Evolutionary conservation across 257 asterid genomes (phyloP).

Genomic region (Jacaranda mimosifolia): DNA sequence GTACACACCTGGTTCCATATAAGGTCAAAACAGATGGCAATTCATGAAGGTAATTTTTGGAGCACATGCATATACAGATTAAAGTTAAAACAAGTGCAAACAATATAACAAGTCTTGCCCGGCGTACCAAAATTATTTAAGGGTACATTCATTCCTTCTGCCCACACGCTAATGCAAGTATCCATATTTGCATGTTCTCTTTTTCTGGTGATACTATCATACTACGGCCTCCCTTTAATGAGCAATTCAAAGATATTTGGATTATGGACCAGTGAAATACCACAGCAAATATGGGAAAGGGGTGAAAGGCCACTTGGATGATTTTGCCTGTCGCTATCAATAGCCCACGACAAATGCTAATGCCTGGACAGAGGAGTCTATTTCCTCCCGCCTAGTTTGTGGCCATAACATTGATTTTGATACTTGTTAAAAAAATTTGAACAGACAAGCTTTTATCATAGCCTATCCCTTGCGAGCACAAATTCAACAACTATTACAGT

Average conservation of each 20-base stretch:
- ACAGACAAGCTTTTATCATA: not conserved
- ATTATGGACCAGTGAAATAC: constrained; percentile 5
- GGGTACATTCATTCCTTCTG: not conserved
- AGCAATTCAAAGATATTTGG: constrained; percentile 19
- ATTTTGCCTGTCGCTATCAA: not conserved
- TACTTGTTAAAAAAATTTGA: not conserved
- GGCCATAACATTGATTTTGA: not conserved
- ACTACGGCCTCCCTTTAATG: not conserved
- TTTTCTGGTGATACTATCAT: not conserved
- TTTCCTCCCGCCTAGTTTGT: not conserved
- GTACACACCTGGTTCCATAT: constrained; percentile 74
- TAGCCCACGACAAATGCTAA: not conserved
- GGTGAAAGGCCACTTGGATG: not conserved
- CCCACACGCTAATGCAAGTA: not conserved
- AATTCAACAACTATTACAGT: too few relatives aligned
- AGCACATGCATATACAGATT: not conserved
- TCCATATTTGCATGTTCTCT: constrained; percentile 1
- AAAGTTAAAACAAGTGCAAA: not conserved
- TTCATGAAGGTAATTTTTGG: constrained; percentile 19
- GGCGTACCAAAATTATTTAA: not conserved
- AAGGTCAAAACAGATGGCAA: constrained; percentile 22
- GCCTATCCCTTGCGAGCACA: too few relatives aligned
- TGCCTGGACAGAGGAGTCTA: not conserved
- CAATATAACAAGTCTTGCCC: not conserved
- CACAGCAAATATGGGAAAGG: not conserved